These are phyloP conservation scores for Arabidopsis lyrata DNA, from an alignment of 441 rosid species.

Conservation along the genomic window DNA sequence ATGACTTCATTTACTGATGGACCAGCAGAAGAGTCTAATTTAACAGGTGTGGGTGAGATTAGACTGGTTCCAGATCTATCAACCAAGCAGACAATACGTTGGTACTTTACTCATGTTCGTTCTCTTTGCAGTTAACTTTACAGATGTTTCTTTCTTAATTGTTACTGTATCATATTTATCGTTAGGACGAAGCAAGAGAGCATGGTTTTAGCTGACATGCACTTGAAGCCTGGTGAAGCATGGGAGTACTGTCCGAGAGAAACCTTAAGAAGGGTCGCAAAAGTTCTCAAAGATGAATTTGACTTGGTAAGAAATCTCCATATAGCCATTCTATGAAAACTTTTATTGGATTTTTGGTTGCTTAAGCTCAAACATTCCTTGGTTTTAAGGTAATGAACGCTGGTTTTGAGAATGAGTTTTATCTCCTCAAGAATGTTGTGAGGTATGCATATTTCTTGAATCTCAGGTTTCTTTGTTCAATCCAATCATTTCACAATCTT, in stretches of 20 bases:
- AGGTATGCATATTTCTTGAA: slow-evolving; percentile 49
- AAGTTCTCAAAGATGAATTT: slow-evolving; percentile 83
- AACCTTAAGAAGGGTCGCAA: slow-evolving; percentile 71
- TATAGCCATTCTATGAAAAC: neutral
- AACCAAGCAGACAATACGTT: slow-evolving; percentile 73
- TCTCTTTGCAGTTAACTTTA: slow-evolving; percentile 8
- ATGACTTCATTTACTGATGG: slow-evolving; percentile 78
- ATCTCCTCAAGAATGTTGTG: slow-evolving; percentile 69
- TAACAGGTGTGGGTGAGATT: slow-evolving; percentile 85
- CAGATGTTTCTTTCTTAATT: neutral
- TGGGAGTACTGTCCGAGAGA: slow-evolving; percentile 99
- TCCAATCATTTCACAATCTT: neutral
- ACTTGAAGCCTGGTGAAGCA: slow-evolving; percentile 76
- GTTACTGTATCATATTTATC: slow-evolving; percentile 11
- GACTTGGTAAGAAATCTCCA: slow-evolving; percentile 61
- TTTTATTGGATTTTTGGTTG: slow-evolving; percentile 15
- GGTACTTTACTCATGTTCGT: slow-evolving; percentile 58
- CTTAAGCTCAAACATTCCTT: slow-evolving; percentile 30
- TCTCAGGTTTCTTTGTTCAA: neutral
- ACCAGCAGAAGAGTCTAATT: slow-evolving; percentile 76
- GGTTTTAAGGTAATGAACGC: slow-evolving; percentile 84
- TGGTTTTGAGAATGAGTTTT: slow-evolving; percentile 95
- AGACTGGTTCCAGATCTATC: slow-evolving; percentile 88
- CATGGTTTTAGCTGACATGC: slow-evolving; percentile 98
- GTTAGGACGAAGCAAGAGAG: slow-evolving; percentile 77